A percentile compares a stretch with the other conserved stretches of the same genome.
These are phyloP conservation scores for Thermomucor indicae-seudaticae DNA, from an alignment of 371 early-diverging fungal genomes.

Conservation along the genomic window DNA sequence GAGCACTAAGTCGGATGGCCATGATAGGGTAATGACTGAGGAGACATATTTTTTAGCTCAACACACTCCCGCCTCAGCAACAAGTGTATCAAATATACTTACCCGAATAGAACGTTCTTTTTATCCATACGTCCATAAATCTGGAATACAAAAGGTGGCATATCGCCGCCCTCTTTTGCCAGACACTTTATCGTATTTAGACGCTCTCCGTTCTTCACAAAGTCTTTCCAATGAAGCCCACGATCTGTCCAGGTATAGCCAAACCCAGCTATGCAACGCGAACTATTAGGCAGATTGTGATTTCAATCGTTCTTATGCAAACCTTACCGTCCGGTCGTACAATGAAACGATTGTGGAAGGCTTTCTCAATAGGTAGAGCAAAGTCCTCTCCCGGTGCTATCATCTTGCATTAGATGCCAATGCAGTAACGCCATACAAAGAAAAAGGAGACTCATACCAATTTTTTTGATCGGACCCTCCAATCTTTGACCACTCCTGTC, in stretches of 20 bases:
- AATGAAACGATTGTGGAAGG: constrained; percentile 73
- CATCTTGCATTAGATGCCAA: background rate
- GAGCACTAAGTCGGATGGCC: constrained; percentile 81
- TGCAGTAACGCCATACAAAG: background rate
- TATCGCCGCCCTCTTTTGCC: constrained; percentile 44
- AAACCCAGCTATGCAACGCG: constrained; percentile 50
- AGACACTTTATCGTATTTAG: constrained; percentile 22
- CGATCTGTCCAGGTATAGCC: constrained; percentile 75
- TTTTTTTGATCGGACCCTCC: constrained; percentile 40
- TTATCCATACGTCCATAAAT: constrained; percentile 51
- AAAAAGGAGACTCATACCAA: constrained; percentile 29
- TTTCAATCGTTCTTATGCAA: background rate
- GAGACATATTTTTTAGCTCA: background rate
- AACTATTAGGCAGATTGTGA: background rate
- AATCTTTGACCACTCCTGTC: constrained; percentile 54
- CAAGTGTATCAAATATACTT: background rate
- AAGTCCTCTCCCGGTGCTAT: constrained; percentile 77
- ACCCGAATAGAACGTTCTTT: constrained; percentile 50
- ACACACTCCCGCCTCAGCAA: background rate
- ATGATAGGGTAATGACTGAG: constrained; percentile 72
- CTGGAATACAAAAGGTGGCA: constrained; percentile 74
- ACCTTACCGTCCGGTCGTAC: constrained; percentile 76
- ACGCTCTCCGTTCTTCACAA: constrained; percentile 41
- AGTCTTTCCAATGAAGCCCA: constrained; percentile 68
- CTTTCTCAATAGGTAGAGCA: constrained; percentile 82